These are phyloP conservation scores for Amphirosellinia nigrospora DNA, from an alignment of 495 filamentous ascomycete genomes.

Conservation along the genomic window DNA sequence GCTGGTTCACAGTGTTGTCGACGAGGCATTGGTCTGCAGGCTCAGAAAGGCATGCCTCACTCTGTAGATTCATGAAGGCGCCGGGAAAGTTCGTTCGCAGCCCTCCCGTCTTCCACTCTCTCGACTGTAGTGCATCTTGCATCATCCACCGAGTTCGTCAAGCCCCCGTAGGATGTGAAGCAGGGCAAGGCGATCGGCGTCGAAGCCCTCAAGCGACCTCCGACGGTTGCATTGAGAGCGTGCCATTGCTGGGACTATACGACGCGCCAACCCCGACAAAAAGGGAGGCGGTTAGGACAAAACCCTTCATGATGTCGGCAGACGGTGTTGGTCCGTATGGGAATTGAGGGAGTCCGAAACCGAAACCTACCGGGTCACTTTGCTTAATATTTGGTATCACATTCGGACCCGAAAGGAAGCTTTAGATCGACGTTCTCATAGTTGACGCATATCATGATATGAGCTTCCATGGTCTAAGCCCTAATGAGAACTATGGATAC, in stretches of 20 bases:
- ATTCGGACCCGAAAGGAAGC: not conserved
- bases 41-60: conserved; percentile 46
- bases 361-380: not conserved
- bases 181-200: conserved; percentile 39
- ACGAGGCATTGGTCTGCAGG: conserved; percentile 47
- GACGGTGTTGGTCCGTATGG: not conserved
- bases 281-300: conserved; percentile 6
- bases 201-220: conserved; percentile 31
- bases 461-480: conserved; percentile 11
- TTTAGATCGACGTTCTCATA: not conserved
- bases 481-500: conserved; percentile 15
- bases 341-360: not conserved
- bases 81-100: conserved; percentile 39
- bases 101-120: conserved; percentile 39
- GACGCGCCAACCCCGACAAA: conserved; percentile 2
- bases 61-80: conserved; percentile 49
- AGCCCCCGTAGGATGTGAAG: conserved; percentile 45
- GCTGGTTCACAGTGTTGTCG: conserved; percentile 38
- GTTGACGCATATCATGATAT: conserved; percentile 6
- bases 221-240: conserved; percentile 32
- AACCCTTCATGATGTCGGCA: conserved; percentile 16
- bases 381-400: not conserved
- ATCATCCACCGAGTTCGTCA: conserved; percentile 31
- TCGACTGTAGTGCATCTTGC: conserved; percentile 40
- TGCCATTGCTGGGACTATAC: conserved; percentile 22